Conservation (phyloP, 495 filamentous ascomycete genomes). For the Aspergillus bertholletiae region DNA sequence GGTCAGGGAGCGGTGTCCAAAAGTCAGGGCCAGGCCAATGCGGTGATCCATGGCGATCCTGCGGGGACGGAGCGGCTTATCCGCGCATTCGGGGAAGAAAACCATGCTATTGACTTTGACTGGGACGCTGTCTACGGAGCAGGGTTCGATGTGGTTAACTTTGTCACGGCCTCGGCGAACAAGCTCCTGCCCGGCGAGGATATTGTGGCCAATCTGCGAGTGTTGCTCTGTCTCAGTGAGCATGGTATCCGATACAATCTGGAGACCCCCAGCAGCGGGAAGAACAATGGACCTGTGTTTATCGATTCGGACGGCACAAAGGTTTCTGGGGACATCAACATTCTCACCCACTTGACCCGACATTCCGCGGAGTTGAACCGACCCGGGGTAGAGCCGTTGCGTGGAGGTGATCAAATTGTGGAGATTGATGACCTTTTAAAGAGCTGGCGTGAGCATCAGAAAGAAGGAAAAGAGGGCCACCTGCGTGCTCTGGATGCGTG, state of each 20-base stretch:
- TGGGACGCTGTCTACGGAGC: conserved; percentile 75
- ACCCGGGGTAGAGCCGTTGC: conserved; percentile 30
- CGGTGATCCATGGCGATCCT: conserved; percentile 65
- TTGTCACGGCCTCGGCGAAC: conserved; percentile 48
- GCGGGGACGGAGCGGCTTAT: conserved; percentile 67
- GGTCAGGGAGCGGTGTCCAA: conserved; percentile 84
- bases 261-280: background rate
- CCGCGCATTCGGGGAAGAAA: conserved; percentile 80
- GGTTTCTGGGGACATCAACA: conserved; percentile 32
- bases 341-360: conserved; percentile 28
- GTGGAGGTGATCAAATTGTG: conserved; percentile 28
- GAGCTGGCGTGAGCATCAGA: conserved; percentile 28
- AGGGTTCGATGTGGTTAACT: conserved; percentile 87
- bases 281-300: conserved; percentile 22
- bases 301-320: conserved; percentile 23
- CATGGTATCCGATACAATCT: conserved; percentile 52
- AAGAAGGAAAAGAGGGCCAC: conserved; percentile 7
- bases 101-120: conserved; percentile 68
- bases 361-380: conserved; percentile 20
- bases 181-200: conserved; percentile 53
- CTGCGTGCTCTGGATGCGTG: conserved; percentile 38
- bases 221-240: conserved; percentile 56
- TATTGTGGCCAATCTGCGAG: conserved; percentile 51
- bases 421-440: conserved; percentile 29
- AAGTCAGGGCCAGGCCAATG: conserved; percentile 47